Percentiles rank a stretch among this genome's conserved stretches.
Evolutionary conservation across 768 basidiomycete genomes (phyloP).

Genomic region (Rhodotorula kratochvilovae): DNA sequence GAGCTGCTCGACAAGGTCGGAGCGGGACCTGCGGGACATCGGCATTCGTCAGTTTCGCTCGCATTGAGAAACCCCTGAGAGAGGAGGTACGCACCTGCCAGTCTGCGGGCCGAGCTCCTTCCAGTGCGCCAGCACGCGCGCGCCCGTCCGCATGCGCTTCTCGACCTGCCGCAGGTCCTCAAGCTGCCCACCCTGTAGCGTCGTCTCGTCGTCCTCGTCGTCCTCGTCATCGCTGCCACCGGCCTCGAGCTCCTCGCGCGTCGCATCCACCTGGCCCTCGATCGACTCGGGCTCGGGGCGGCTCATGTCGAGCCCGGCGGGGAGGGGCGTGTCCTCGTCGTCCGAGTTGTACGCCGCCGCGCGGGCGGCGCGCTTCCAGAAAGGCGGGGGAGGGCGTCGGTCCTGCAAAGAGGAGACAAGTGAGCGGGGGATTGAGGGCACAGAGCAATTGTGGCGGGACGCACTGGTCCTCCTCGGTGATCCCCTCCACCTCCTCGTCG

Average conservation of each 20-base stretch:
- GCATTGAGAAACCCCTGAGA: too few species aligned
- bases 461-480: neutral
- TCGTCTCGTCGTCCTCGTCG: constrained; percentile 56
- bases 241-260: constrained; percentile 50
- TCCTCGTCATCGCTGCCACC: constrained; percentile 49
- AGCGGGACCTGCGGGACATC: constrained; percentile 61
- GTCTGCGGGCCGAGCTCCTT: constrained; percentile 60
- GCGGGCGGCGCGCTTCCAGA: constrained; percentile 31
- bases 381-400: constrained; percentile 1
- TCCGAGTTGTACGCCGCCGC: constrained; percentile 37
- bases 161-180: constrained; percentile 69
- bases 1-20: constrained; percentile 85
- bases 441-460: neutral
- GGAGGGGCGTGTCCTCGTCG: constrained; percentile 18
- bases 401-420: neutral
- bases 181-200: constrained; percentile 63
- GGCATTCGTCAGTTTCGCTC: neutral
- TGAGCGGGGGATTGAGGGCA: neutral
- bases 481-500: neutral
- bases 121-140: constrained; percentile 68
- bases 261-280: constrained; percentile 31
- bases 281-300: constrained; percentile 29
- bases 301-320: constrained; percentile 19
- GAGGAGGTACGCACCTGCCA: constrained; percentile 57
- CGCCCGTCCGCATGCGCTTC: constrained; percentile 71